A percentile compares a stretch with the other conserved stretches of the same genome.
Evolutionary conservation across 768 basidiomycete species (phyloP).

Genomic region (Serendipita sp.): DNA sequence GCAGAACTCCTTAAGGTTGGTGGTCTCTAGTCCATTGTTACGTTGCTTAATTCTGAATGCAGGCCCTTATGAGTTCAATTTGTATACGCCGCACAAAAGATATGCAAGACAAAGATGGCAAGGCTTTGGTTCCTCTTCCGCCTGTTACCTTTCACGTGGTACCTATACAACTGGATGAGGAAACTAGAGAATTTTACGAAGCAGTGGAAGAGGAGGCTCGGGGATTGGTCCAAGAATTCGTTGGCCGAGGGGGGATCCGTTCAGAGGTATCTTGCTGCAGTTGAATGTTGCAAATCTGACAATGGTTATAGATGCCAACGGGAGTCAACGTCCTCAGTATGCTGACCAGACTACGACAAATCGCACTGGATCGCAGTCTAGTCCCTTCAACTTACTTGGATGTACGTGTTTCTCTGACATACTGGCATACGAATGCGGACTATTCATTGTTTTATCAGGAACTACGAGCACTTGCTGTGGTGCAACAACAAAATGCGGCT

Average conservation of each 20-base stretch:
- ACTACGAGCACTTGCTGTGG: background rate
- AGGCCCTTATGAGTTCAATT: slow-evolving; percentile 63
- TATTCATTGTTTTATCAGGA: background rate
- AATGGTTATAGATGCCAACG: slow-evolving; percentile 34
- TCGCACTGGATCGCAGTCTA: slow-evolving; percentile 63
- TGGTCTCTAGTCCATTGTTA: background rate
- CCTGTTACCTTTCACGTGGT: slow-evolving; percentile 65
- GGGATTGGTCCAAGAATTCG: slow-evolving; percentile 40
- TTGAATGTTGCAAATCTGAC: background rate
- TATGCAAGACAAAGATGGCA: slow-evolving; percentile 75
- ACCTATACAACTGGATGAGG: slow-evolving; percentile 44
- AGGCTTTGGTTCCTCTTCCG: slow-evolving; percentile 57
- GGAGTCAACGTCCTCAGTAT: slow-evolving; percentile 47
- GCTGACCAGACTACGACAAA: slow-evolving; percentile 74
- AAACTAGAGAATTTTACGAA: slow-evolving; percentile 55
- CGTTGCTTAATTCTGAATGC: background rate
- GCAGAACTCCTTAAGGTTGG: slow-evolving; percentile 12
- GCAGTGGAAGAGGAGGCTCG: slow-evolving; percentile 47
- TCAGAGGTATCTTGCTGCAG: background rate
- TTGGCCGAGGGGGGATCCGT: slow-evolving; percentile 14
- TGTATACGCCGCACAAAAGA: slow-evolving; percentile 78
- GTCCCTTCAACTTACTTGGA: slow-evolving; percentile 57
- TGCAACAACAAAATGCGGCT: background rate
- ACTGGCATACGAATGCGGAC: slow-evolving; percentile 14
- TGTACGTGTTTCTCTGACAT: slow-evolving; percentile 9